Conservation (phyloP, 2,329 filamentous ascomycete species). For the Pseudonectria buxi region DNA sequence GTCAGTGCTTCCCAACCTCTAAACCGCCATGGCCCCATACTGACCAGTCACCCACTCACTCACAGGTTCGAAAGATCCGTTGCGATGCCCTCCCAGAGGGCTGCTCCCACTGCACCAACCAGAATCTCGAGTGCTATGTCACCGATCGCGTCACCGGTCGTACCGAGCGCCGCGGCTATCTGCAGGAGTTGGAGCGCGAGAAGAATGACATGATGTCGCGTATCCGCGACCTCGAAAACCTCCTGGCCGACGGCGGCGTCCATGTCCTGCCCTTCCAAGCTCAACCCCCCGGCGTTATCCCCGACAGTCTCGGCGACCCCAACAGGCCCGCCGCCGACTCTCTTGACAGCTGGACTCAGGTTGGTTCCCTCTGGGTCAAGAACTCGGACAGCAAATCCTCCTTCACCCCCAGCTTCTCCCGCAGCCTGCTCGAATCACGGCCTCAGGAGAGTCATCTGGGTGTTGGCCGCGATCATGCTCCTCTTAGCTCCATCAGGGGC, state of each 20-base stretch:
- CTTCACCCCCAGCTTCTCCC: conserved; percentile 24
- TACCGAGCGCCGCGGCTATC: conserved; percentile 70
- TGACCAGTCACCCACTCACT: conserved; percentile 6
- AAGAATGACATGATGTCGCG: conserved; percentile 60
- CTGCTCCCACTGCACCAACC: conserved; percentile 74
- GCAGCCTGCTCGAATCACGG: conserved; percentile 32
- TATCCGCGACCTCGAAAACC: conserved; percentile 61
- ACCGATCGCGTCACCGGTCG: conserved; percentile 82
- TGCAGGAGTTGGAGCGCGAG: conserved; percentile 69
- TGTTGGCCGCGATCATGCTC: conserved; percentile 54
- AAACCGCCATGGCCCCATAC: conserved; percentile 2
- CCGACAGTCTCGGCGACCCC: conserved; percentile 20
- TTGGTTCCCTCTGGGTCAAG: conserved; percentile 30
- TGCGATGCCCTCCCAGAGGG: conserved; percentile 76
- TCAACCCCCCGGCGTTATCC: conserved; percentile 17
- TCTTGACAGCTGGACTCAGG: conserved; percentile 26
- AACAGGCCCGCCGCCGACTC: conserved; percentile 13
- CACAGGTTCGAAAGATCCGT: conserved; percentile 73
- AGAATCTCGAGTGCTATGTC: conserved; percentile 71
- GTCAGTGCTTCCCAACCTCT: conserved; percentile 36
- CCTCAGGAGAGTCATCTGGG: conserved; percentile 60
- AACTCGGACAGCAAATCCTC: conserved; percentile 17
- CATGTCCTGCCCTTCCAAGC: conserved; percentile 48
- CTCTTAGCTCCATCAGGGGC: conserved; percentile 67
- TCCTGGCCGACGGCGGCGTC: conserved; percentile 54